These are phyloP conservation scores for Cyclostephanos invisitatus DNA, from an alignment of 108 stramenopile genomes.

Conservation along the genomic window DNA sequence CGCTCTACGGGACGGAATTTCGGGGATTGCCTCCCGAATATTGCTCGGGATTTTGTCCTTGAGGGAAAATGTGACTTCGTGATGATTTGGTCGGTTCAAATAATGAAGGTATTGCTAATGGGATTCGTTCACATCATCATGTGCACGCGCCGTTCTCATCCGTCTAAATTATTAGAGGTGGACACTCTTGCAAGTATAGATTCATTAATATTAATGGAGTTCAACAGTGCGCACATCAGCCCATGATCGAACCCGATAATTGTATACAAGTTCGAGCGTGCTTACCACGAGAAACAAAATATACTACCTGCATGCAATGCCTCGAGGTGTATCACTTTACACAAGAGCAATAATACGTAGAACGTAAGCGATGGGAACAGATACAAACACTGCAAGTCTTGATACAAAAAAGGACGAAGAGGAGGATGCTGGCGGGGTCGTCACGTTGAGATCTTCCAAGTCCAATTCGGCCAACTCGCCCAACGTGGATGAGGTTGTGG, in stretches of 20 bases:
- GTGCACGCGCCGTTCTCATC: too few relatives aligned
- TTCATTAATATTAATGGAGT: too few relatives aligned
- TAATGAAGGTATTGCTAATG: too few relatives aligned
- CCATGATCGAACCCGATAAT: too few relatives aligned
- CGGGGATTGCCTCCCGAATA: slow-evolving; percentile 26
- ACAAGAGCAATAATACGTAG: neutral
- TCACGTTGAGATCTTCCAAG: neutral
- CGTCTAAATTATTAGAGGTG: too few relatives aligned
- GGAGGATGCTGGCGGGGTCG: neutral
- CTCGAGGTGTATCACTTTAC: neutral
- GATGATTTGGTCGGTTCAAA: neutral
- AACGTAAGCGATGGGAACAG: neutral
- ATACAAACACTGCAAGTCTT: neutral
- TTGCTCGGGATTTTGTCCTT: slow-evolving; percentile 37
- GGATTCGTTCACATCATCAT: too few relatives aligned
- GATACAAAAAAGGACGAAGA: neutral
- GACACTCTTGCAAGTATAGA: too few relatives aligned
- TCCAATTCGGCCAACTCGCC: neutral
- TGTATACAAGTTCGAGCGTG: too few relatives aligned
- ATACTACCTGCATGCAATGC: too few relatives aligned
- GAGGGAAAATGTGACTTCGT: neutral
- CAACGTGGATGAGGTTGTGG: neutral
- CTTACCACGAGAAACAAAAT: too few relatives aligned
- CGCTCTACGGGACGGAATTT: slow-evolving; percentile 43
- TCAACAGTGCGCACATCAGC: too few relatives aligned